Evolutionary conservation across 345 rosid genomes (phyloP).

Genomic region (Hibiscus mutabilis): DNA sequence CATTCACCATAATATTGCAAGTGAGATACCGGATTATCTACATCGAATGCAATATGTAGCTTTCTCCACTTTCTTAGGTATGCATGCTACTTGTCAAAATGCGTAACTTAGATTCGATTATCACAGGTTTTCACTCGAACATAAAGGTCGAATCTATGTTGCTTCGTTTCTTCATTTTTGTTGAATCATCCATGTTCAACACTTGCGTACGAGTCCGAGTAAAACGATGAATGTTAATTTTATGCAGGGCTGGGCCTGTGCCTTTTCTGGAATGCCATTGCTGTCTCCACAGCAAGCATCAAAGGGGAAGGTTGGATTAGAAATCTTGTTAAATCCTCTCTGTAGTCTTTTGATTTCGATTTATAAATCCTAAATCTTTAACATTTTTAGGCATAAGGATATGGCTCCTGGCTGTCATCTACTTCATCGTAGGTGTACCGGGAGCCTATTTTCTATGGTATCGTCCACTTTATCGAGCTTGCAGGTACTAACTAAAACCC

Average conservation of each 20-base stretch:
- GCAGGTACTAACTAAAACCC: conserved; percentile 35
- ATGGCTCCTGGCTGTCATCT: conserved; percentile 82
- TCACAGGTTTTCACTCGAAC: too few species aligned
- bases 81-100: not conserved
- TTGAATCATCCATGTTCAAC: too few species aligned
- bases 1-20: conserved; percentile 59
- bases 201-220: too few species aligned
- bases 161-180: too few species aligned
- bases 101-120: too few species aligned
- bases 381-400: conserved; percentile 49
- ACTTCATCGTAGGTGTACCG: conserved; percentile 79
- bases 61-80: conserved; percentile 33
- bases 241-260: conserved; percentile 64
- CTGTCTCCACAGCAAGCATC: conserved; percentile 70
- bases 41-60: conserved; percentile 64
- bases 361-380: too few species aligned
- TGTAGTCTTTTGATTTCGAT: too few species aligned
- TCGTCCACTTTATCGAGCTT: conserved; percentile 93
- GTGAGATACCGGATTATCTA: not conserved
- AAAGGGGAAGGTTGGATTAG: conserved; percentile 56
- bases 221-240: conserved; percentile 3
- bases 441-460: conserved; percentile 90
- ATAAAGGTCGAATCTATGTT: too few species aligned
- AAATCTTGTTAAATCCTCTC: not conserved
- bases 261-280: conserved; percentile 76